Evolutionary conservation across 176 grass and related monocot genomes (phyloP).

Genomic region (Oryza nivara): DNA sequence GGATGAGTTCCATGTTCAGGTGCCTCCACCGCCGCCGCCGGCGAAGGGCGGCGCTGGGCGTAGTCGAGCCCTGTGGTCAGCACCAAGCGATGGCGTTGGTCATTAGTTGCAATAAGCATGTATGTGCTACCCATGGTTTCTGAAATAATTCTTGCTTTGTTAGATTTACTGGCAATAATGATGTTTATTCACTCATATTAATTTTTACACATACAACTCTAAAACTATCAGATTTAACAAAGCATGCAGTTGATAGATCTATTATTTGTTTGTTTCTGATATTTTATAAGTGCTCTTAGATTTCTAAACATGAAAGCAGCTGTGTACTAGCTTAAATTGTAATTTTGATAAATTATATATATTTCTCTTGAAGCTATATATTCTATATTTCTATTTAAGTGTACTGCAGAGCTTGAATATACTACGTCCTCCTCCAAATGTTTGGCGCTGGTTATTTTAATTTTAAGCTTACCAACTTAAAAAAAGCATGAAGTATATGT

Average conservation of each 20-base stretch:
- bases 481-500: too few relatives aligned
- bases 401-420: too few relatives aligned
- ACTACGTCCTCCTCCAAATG: too few relatives aligned
- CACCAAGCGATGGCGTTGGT: conserved; percentile 49
- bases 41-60: neutral
- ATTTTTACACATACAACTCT: too few relatives aligned
- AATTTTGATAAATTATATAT: too few relatives aligned
- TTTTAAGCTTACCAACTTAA: too few relatives aligned
- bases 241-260: neutral
- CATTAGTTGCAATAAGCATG: conserved; percentile 23
- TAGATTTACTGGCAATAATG: neutral
- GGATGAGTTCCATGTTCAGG: neutral
- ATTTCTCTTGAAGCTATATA: too few relatives aligned
- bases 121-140: neutral
- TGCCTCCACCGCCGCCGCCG: neutral
- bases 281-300: neutral
- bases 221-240: neutral
- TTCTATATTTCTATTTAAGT: too few relatives aligned
- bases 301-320: neutral
- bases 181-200: too few relatives aligned
- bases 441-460: too few relatives aligned
- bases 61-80: conserved; percentile 41
- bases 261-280: neutral
- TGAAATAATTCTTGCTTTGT: neutral
- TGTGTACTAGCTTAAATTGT: too few relatives aligned